Percentiles rank a stretch among this genome's conserved stretches.
These are phyloP conservation scores for Hygrocybe coccinea DNA, from an alignment of 768 basidiomycete genomes.

Conservation along the genomic window DNA sequence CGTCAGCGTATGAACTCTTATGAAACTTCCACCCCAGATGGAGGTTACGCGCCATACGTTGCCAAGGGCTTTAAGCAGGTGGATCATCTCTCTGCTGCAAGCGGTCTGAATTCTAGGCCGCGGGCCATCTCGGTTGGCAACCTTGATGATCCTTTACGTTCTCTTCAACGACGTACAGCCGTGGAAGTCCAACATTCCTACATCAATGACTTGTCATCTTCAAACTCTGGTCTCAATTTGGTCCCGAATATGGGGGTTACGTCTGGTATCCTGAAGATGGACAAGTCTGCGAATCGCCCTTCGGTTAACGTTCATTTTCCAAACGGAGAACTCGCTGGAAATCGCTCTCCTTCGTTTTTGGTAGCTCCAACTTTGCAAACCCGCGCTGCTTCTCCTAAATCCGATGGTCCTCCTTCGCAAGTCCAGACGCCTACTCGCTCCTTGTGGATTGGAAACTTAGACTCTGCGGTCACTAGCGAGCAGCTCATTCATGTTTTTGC, in stretches of 20 bases:
- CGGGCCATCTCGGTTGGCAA: slow-evolving; percentile 87
- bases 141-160: slow-evolving; percentile 73
- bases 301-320: slow-evolving; percentile 67
- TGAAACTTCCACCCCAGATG: slow-evolving; percentile 49
- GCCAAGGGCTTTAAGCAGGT: slow-evolving; percentile 68
- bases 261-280: slow-evolving; percentile 57
- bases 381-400: slow-evolving; percentile 79
- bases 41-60: slow-evolving; percentile 54
- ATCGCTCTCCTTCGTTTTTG: slow-evolving; percentile 58
- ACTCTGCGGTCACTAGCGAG: slow-evolving; percentile 89
- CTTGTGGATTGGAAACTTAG: slow-evolving; percentile 97
- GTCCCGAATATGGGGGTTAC: slow-evolving; percentile 36
- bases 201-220: slow-evolving; percentile 49
- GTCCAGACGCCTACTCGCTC: slow-evolving; percentile 92
- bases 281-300: slow-evolving; percentile 48
- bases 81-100: slow-evolving; percentile 56
- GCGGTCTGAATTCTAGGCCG: slow-evolving; percentile 39
- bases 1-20: slow-evolving; percentile 62
- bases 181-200: slow-evolving; percentile 48
- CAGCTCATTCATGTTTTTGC: slow-evolving; percentile 95
- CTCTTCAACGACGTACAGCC: slow-evolving; percentile 60
- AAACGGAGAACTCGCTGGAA: slow-evolving; percentile 50
- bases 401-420: slow-evolving; percentile 65
- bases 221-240: slow-evolving; percentile 34
- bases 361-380: slow-evolving; percentile 63